phyloP scores from a whole-genome alignment of 75 land plant species.

The Picea glauca region DNA sequence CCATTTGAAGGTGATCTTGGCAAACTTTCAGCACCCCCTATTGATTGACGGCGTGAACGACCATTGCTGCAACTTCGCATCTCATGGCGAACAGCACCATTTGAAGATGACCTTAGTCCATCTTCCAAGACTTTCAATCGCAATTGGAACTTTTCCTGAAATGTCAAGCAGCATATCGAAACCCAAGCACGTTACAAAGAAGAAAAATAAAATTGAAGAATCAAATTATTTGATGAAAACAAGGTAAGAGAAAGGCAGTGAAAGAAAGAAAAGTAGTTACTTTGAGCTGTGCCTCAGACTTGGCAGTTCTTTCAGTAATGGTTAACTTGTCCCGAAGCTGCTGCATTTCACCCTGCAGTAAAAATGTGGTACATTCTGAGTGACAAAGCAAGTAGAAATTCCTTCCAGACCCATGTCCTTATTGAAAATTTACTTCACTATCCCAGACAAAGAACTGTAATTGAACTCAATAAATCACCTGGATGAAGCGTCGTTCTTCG shows the following conservation, averaged over 20 bases:
- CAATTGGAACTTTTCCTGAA: conserved; percentile 87
- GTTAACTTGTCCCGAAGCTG: conserved; percentile 94
- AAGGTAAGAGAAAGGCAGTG: too few species aligned
- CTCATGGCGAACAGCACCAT: conserved; percentile 29
- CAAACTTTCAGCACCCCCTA: conserved; percentile 55
- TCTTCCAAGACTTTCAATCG: conserved; percentile 89
- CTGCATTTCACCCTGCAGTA: conserved; percentile 91
- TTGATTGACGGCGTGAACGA: conserved; percentile 27
- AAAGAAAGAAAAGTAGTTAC: conserved; percentile 10
- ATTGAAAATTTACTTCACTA: background rate
- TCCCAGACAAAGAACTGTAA: background rate
- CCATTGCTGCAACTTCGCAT: conserved; percentile 26
- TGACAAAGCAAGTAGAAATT: background rate
- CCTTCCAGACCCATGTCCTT: background rate
- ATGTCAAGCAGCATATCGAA: background rate
- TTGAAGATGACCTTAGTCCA: conserved; percentile 40
- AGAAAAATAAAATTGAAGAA: background rate
- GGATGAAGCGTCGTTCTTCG: conserved; percentile 87
- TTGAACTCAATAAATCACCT: conserved; percentile 29
- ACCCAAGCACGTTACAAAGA: conserved; percentile 5
- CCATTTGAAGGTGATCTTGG: conserved; percentile 55
- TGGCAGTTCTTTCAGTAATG: conserved; percentile 80
- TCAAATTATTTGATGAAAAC: conserved; percentile 14
- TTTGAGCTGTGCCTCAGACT: conserved; percentile 86
- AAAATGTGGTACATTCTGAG: background rate